Evolutionary conservation across 139 green algal genomes (phyloP).

Genomic region (Volvox reticuliferus): DNA sequence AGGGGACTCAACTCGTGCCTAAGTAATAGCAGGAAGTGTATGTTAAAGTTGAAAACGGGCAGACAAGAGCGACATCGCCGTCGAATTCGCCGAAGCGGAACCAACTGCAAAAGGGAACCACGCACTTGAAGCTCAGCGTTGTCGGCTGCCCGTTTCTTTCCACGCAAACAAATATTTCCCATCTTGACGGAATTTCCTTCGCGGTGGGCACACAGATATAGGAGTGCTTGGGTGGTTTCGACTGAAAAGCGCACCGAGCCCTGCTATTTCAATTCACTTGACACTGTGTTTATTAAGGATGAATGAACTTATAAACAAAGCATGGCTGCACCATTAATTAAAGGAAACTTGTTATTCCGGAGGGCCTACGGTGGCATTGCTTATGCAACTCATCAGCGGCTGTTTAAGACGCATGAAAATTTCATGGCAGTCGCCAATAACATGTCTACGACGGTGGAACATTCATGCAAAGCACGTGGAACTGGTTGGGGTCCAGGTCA

Average conservation of each 20-base stretch:
- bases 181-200: not conserved
- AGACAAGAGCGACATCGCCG: not conserved
- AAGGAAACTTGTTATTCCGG: not conserved
- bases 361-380: too few relatives aligned
- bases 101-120: not conserved
- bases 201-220: too few relatives aligned
- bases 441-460: too few relatives aligned
- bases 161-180: constrained; percentile 30
- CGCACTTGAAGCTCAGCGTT: constrained; percentile 1
- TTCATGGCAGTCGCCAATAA: too few relatives aligned
- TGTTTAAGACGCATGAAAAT: too few relatives aligned
- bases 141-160: not conserved
- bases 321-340: not conserved
- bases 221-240: not conserved
- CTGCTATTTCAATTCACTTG: not conserved
- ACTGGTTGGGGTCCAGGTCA: too few relatives aligned
- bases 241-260: not conserved
- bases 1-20: not conserved
- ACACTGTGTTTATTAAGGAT: too few relatives aligned
- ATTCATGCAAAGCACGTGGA: too few relatives aligned
- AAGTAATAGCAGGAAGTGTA: not conserved
- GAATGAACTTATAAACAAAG: too few relatives aligned
- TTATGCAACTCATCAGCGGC: too few relatives aligned
- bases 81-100: not conserved
- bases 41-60: not conserved